Percentiles rank a stretch among this genome's conserved stretches.
Evolutionary conservation across 305 asterid genomes (phyloP).

Genomic region (Ilex paraguariensis): DNA sequence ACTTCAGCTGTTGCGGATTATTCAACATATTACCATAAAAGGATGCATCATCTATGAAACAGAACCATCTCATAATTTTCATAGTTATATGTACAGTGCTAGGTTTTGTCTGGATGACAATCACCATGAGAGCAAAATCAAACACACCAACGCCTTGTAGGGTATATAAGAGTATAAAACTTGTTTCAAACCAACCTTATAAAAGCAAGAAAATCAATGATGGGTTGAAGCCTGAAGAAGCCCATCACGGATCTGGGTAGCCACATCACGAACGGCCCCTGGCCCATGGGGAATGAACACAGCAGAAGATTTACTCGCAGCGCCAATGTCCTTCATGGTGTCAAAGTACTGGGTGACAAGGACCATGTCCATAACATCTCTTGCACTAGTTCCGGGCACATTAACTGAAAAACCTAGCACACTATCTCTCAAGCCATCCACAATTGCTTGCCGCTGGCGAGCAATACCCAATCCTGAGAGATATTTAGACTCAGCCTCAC

Average conservation of each 20-base stretch:
- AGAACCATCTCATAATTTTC: too few species aligned
- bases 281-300: conserved; percentile 87
- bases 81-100: too few species aligned
- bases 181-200: neutral
- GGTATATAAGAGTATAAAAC: conserved; percentile 4
- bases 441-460: conserved; percentile 90
- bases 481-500: conserved; percentile 84
- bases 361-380: conserved; percentile 90
- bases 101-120: too few species aligned
- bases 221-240: conserved; percentile 52
- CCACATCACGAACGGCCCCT: conserved; percentile 83
- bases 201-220: conserved; percentile 4
- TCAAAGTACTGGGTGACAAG: conserved; percentile 77
- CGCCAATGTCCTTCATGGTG: conserved; percentile 81
- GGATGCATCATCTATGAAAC: too few species aligned
- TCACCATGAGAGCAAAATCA: neutral
- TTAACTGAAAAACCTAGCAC: conserved; percentile 72
- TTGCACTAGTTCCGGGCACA: conserved; percentile 80
- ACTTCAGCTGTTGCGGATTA: too few species aligned
- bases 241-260: conserved; percentile 76
- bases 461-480: conserved; percentile 84
- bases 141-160: conserved; percentile 6
- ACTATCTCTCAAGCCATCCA: conserved; percentile 78
- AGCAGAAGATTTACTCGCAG: conserved; percentile 65
- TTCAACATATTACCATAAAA: too few species aligned